Evolutionary conservation across 2,329 filamentous ascomycete species (phyloP).

Genomic region (Hirsutella rhossiliensis): DNA sequence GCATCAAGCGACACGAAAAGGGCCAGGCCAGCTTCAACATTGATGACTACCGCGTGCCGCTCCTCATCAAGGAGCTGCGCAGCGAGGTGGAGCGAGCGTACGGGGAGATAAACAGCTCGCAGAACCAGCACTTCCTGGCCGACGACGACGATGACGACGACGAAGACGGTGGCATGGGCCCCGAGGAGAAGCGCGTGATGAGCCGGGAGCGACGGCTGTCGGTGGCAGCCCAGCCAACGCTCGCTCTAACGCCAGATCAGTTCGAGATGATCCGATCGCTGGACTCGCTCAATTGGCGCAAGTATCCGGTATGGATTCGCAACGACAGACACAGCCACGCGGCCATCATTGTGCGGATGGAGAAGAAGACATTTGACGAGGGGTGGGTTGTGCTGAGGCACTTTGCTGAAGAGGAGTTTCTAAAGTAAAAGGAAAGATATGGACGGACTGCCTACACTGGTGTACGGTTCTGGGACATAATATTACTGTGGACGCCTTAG

Average conservation of each 20-base stretch:
- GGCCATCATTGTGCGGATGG: slow-evolving; percentile 72
- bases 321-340: slow-evolving; percentile 75
- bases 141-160: slow-evolving; percentile 37
- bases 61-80: slow-evolving; percentile 64
- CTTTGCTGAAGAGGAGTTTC: slow-evolving; percentile 68
- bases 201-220: slow-evolving; percentile 28
- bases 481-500: no score
- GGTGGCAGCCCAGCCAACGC: slow-evolving; percentile 45
- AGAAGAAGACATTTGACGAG: slow-evolving; percentile 58
- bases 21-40: slow-evolving; percentile 57
- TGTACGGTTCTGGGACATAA: no score
- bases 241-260: slow-evolving; percentile 69
- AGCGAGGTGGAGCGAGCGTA: slow-evolving; percentile 67
- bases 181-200: slow-evolving; percentile 28
- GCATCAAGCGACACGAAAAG: slow-evolving; percentile 65
- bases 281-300: slow-evolving; percentile 52
- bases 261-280: slow-evolving; percentile 75
- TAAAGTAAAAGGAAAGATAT: slow-evolving; percentile 11
- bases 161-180: slow-evolving; percentile 16
- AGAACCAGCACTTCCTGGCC: slow-evolving; percentile 59
- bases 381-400: slow-evolving; percentile 68
- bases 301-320: slow-evolving; percentile 62
- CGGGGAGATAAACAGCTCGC: slow-evolving; percentile 57
- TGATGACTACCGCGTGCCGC: slow-evolving; percentile 60
- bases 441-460: no score